These are phyloP conservation scores for Blakeslea trispora DNA, from an alignment of 371 early-diverging fungal genomes.

Conservation along the genomic window DNA sequence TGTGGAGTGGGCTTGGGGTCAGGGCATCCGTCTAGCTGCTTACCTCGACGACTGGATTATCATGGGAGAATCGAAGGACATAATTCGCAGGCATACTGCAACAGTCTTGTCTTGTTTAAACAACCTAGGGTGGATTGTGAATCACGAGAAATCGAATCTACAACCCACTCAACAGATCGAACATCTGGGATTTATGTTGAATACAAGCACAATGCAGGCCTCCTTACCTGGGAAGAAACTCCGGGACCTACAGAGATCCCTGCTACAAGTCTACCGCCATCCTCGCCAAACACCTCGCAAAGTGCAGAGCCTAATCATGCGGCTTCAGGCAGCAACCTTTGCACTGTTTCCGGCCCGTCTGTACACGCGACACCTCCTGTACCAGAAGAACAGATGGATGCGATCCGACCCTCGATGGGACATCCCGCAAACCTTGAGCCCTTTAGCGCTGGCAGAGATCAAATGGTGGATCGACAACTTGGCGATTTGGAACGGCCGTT, in stretches of 20 bases:
- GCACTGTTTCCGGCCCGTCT: slow-evolving; percentile 19
- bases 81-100: slow-evolving; percentile 13
- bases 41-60: no score
- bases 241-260: slow-evolving; percentile 25
- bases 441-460: no score
- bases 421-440: no score
- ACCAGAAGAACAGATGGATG: slow-evolving; percentile 10
- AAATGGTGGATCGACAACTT: no score
- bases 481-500: no score
- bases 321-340: no score
- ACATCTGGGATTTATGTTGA: slow-evolving; percentile 18
- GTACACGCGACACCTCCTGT: slow-evolving; percentile 17
- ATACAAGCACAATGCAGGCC: not conserved
- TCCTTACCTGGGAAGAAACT: slow-evolving; percentile 17
- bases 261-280: slow-evolving; percentile 5
- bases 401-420: slow-evolving; percentile 17
- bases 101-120: slow-evolving; percentile 19
- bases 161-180: slow-evolving; percentile 14
- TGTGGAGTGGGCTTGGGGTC: no score
- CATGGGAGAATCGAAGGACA: slow-evolving; percentile 2
- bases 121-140: slow-evolving; percentile 21
- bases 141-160: slow-evolving; percentile 14
- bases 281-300: slow-evolving; percentile 12
- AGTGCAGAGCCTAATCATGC: slow-evolving; percentile 25
- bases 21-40: no score